Evolutionary conservation across 129 eudicot species (phyloP).

Genomic region (Rutidosis leptorrhynchoides): DNA sequence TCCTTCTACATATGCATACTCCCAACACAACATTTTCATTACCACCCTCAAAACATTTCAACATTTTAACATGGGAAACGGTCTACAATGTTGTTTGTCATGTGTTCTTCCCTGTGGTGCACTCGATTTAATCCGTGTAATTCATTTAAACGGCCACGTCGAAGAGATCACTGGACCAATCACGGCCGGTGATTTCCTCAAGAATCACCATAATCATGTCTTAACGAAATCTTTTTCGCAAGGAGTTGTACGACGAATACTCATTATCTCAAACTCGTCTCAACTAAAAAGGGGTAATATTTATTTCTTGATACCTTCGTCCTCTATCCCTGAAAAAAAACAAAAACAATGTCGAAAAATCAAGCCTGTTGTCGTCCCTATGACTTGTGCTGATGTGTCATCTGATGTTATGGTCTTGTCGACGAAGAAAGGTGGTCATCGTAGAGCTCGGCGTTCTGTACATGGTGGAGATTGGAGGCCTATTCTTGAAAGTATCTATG

Average conservation of each 20-base stretch:
- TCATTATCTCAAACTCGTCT: conserved; percentile 52
- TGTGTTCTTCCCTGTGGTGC: conserved; percentile 85
- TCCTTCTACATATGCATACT: conserved; percentile 18
- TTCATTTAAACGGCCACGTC: conserved; percentile 61
- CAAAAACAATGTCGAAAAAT: neutral
- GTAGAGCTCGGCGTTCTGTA: conserved; percentile 25
- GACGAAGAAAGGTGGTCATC: conserved; percentile 41
- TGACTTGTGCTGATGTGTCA: neutral
- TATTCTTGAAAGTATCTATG: conserved; percentile 50
- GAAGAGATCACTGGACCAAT: conserved; percentile 57
- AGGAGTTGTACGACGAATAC: conserved; percentile 41
- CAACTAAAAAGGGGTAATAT: conserved; percentile 66
- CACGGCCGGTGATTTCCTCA: conserved; percentile 61
- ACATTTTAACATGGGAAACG: conserved; percentile 44
- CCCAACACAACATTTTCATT: conserved; percentile 8
- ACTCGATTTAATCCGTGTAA: conserved; percentile 65
- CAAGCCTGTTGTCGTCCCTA: neutral
- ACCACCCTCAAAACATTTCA: neutral
- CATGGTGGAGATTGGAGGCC: conserved; percentile 52
- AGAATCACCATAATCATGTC: conserved; percentile 60
- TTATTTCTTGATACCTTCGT: conserved; percentile 58
- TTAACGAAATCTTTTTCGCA: conserved; percentile 52
- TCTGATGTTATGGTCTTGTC: conserved; percentile 12
- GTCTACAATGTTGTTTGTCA: conserved; percentile 70
- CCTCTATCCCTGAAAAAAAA: conserved; percentile 51